Evolutionary conservation across 208 protist genomes (phyloP), one percentile per base, ranked within the genome.

Genomic region (Leishmania amazonensis): DNA sequence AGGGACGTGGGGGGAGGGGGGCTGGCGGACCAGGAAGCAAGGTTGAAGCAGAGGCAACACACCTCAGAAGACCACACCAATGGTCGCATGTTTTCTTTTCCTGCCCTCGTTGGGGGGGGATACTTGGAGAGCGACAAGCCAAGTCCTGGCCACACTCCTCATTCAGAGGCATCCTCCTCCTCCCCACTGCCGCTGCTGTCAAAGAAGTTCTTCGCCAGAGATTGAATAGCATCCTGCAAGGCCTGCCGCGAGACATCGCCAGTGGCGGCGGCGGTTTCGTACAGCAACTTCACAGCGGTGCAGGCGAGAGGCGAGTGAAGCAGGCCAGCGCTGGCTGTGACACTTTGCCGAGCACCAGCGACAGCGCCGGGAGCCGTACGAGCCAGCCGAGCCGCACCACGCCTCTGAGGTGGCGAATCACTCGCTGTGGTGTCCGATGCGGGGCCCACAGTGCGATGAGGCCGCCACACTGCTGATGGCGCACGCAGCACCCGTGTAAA

Each of bases 251-350:
- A 85, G 19, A 92, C 91, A 40, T 95, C 81, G 9, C 77, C 80
- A n/a, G 86, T 90, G 1, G 85, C 73, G 42, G 72, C 13, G 45
- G 68, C 58, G 51, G 72, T 74, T 49, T 95, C 91, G 72, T 91
- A 95, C 17, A 95, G 76, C 76, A 95, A 81, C 45, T 85, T 85
- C 38, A 82, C 78, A 21, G 82, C 82, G 0, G 82, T 85, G 82
- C 82, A 85, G 74, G 79, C 83, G 49, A 86, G 64, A 21, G 78
- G 79, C 21, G 83, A 86, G n/a, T 83, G 83, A 38, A 68, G 40
- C 74, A 62, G 53, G 57, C 13, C 57, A 67, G 19, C 57, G 54
- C 57, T 51, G 53, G 38, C 11, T 24, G 54, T 60, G 35, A 38
- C 24, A 28, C 15, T 62, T 57, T 45, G 47, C 35, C 73, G 51